phyloP scores from a whole-genome alignment of 2,329 filamentous ascomycete genomes.

The Penicillium sp. region DNA sequence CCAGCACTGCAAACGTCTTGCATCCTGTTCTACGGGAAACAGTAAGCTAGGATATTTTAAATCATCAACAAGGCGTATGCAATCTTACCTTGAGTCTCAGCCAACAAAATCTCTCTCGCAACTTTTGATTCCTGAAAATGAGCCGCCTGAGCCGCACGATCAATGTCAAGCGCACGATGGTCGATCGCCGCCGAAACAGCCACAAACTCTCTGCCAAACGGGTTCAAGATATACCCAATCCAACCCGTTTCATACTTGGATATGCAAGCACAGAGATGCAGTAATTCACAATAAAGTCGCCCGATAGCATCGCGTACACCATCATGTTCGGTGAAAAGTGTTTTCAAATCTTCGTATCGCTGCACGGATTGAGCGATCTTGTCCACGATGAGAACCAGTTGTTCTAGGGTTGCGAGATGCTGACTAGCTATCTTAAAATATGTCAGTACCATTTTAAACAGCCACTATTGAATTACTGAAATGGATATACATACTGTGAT shows the following conservation, averaged over 20 bases:
- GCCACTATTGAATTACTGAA: fast-evolving
- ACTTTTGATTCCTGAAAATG: neutral
- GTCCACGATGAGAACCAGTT: neutral
- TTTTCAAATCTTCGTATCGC: neutral
- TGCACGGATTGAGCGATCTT: neutral
- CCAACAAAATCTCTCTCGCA: neutral
- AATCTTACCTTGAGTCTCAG: neutral
- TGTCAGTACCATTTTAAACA: neutral
- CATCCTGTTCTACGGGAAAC: neutral
- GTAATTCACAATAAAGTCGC: neutral
- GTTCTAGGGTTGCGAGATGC: neutral
- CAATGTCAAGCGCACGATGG: neutral
- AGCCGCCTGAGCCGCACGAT: neutral
- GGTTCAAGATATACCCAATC: neutral
- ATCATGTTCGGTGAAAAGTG: neutral
- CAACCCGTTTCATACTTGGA: neutral
- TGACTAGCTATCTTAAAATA: neutral
- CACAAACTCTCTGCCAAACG: neutral
- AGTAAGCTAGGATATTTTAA: neutral
- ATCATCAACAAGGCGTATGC: neutral
- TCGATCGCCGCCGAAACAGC: neutral
- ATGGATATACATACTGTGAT: neutral
- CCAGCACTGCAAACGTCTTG: neutral
- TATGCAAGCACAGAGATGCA: neutral
- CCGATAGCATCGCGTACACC: neutral